Conservation (phyloP, 306 rosid species). For the Fagus crenata region DNA sequence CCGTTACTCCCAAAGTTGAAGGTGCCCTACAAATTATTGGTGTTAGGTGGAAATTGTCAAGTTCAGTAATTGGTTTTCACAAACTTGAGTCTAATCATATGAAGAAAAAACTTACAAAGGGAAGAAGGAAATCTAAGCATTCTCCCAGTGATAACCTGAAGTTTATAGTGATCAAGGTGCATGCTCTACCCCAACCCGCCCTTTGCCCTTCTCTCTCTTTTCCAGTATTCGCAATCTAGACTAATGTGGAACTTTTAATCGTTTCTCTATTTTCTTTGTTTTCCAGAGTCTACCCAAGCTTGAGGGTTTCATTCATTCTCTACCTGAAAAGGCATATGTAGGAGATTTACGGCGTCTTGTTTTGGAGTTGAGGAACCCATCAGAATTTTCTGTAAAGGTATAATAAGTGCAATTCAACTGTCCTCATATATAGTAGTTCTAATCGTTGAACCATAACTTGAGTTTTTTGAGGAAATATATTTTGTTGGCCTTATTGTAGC, state of each 20-base stretch:
- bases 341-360: conserved; percentile 77
- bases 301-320: conserved; percentile 62
- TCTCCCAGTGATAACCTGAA: conserved; percentile 56
- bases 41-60: conserved; percentile 84
- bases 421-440: background rate
- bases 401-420: conserved; percentile 20
- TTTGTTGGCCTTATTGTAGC: conserved; percentile 7
- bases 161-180: conserved; percentile 86
- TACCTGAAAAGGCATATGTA: conserved; percentile 70
- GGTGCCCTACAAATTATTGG: conserved; percentile 84
- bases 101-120: conserved; percentile 57
- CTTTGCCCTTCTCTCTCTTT: conserved; percentile 9
- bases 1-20: conserved; percentile 73
- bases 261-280: conserved; percentile 13
- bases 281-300: conserved; percentile 86
- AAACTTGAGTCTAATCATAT: conserved; percentile 58
- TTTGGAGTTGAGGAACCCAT: conserved; percentile 80
- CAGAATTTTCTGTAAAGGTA: conserved; percentile 81
- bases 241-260: conserved; percentile 23
- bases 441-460: background rate
- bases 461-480: conserved; percentile 9
- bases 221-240: conserved; percentile 16
- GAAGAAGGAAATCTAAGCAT: conserved; percentile 51
- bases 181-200: conserved; percentile 13
- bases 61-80: conserved; percentile 70